phyloP scores from a whole-genome alignment of 2,329 filamentous ascomycete species.

The Coccinonectria pachysandricola region DNA sequence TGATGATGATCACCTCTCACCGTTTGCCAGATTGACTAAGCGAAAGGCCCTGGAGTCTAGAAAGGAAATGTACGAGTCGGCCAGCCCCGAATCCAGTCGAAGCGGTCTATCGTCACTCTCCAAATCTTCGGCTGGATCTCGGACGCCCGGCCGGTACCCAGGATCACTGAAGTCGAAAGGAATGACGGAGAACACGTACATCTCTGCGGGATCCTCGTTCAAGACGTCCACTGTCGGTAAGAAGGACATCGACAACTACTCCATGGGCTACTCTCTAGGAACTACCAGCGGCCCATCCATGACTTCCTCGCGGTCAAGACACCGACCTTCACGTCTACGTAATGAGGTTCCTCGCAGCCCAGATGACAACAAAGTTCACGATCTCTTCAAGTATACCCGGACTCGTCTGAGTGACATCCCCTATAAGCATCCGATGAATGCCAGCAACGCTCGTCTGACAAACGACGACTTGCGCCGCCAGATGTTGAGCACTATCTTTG shows the following conservation, averaged over 20 bases:
- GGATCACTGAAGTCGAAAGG: conserved; percentile 43
- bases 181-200: conserved; percentile 55
- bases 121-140: conserved; percentile 44
- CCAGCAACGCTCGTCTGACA: conserved; percentile 51
- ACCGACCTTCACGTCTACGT: conserved; percentile 58
- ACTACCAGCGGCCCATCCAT: conserved; percentile 32
- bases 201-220: conserved; percentile 51
- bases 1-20: conserved; percentile 68
- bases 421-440: conserved; percentile 57
- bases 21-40: conserved; percentile 63
- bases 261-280: conserved; percentile 31
- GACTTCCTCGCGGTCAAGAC: conserved; percentile 36
- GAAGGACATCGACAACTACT: conserved; percentile 42
- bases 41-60: conserved; percentile 55
- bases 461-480: conserved; percentile 75
- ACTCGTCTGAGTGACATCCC: conserved; percentile 73
- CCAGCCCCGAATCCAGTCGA: conserved; percentile 55
- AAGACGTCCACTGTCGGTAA: conserved; percentile 24
- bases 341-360: conserved; percentile 75
- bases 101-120: conserved; percentile 52
- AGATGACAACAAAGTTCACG: conserved; percentile 57
- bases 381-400: conserved; percentile 80
- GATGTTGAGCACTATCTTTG: conserved; percentile 91
- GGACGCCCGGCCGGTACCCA: conserved; percentile 38
- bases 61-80: conserved; percentile 49